A percentile compares a stretch with the other conserved stretches of the same genome.
Conservation (phyloP, 148 eudicot genomes). For the Camellia granthamiana region DNA sequence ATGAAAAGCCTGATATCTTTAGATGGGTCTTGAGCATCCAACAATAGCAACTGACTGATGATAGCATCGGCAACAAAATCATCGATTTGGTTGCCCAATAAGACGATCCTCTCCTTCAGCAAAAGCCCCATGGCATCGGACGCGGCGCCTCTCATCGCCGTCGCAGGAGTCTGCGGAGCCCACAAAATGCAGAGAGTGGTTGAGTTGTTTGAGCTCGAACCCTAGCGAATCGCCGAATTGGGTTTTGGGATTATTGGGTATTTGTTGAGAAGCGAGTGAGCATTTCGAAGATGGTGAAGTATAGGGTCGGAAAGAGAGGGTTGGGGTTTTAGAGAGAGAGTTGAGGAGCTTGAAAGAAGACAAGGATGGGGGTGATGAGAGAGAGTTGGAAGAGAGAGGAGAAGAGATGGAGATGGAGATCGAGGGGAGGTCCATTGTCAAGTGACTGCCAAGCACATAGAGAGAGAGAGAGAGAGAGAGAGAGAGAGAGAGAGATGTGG, state of each 20-base stretch:
- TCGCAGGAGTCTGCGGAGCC: slow-evolving; percentile 52
- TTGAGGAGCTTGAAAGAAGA: slow-evolving; percentile 23
- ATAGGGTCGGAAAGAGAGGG: slow-evolving; percentile 17
- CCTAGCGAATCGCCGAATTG: not conserved
- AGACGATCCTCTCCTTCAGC: slow-evolving; percentile 76
- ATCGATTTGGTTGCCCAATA: slow-evolving; percentile 58
- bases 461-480: no score
- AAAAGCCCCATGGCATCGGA: slow-evolving; percentile 74
- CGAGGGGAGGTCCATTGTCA: slow-evolving; percentile 23
- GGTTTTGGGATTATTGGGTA: slow-evolving; percentile 17
- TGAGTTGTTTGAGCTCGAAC: slow-evolving; percentile 14
- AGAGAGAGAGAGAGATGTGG: no score
- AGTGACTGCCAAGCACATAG: no score
- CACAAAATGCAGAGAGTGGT: not conserved
- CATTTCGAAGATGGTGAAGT: slow-evolving; percentile 20
- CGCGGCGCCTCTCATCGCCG: slow-evolving; percentile 69
- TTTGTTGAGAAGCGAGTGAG: slow-evolving; percentile 19
- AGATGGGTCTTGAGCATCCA: slow-evolving; percentile 78
- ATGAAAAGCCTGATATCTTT: slow-evolving; percentile 77
- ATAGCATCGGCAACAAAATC: slow-evolving; percentile 82
- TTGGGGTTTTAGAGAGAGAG: slow-evolving; percentile 18
- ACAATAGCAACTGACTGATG: slow-evolving; percentile 66
- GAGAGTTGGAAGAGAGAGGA: slow-evolving; percentile 6
- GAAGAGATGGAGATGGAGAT: slow-evolving; percentile 24
- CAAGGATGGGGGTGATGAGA: slow-evolving; percentile 17